Percentiles rank a stretch among this genome's conserved stretches.
Evolutionary conservation across 2,329 filamentous ascomycete genomes (phyloP).

Genomic region (Paraphaeosphaeria minitans): DNA sequence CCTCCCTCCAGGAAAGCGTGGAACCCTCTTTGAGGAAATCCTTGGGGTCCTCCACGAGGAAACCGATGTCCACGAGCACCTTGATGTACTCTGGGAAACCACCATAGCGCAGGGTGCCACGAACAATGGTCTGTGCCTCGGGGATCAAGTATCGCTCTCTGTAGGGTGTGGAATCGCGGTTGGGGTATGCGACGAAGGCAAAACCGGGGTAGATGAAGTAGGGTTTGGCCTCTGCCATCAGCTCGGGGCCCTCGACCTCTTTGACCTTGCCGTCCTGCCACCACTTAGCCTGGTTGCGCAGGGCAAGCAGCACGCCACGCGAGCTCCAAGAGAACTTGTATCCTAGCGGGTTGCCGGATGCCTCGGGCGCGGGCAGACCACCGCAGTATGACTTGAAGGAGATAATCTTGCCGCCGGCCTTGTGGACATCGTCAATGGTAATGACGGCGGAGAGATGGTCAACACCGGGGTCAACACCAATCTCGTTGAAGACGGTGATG

Average conservation of each 20-base stretch:
- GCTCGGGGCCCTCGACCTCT: constrained; percentile 60
- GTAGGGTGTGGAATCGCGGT: constrained; percentile 88
- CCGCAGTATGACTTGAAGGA: constrained; percentile 81
- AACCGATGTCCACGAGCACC: constrained; percentile 85
- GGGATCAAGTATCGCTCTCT: constrained; percentile 89
- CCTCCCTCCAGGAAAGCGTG: constrained; percentile 80
- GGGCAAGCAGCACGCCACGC: constrained; percentile 84
- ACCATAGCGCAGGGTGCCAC: constrained; percentile 82
- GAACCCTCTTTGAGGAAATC: constrained; percentile 65
- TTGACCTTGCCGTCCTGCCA: constrained; percentile 79
- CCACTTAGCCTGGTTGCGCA: constrained; percentile 83
- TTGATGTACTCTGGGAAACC: constrained; percentile 92
- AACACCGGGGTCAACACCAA: constrained; percentile 67
- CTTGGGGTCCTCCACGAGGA: constrained; percentile 74
- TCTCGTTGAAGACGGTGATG: constrained; percentile 96
- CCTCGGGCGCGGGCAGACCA: constrained; percentile 61
- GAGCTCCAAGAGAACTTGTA: constrained; percentile 85
- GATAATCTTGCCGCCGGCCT: constrained; percentile 80
- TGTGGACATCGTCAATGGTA: constrained; percentile 87
- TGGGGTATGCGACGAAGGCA: constrained; percentile 89
- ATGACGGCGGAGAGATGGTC: constrained; percentile 83
- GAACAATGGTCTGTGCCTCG: constrained; percentile 84
- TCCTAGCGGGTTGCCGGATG: constrained; percentile 85
- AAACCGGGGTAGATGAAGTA: constrained; percentile 91
- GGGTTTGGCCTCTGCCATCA: constrained; percentile 87